Conservation (phyloP, 1,284 basidiomycete species). For the Fomitopsis palustris region DNA sequence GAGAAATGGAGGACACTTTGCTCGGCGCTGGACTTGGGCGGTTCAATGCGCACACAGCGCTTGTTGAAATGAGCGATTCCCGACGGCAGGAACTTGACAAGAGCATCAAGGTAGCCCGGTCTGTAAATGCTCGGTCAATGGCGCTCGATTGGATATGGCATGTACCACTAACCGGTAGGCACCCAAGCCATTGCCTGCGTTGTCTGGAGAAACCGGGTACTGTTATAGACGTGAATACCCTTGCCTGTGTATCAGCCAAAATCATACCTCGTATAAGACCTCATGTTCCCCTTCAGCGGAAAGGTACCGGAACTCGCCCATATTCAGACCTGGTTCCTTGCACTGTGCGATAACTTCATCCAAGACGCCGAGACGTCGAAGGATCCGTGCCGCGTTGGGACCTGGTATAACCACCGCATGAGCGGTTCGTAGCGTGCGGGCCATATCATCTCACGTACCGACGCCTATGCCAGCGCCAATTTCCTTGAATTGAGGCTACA, state of each 20-base stretch:
- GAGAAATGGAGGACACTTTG: constrained; percentile 37
- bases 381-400: constrained; percentile 45
- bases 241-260: background rate
- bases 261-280: constrained; percentile 42
- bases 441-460: constrained; percentile 29
- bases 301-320: constrained; percentile 37
- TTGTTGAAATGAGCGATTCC: constrained; percentile 45
- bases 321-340: constrained; percentile 29
- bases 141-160: constrained; percentile 7
- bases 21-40: constrained; percentile 19
- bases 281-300: constrained; percentile 41
- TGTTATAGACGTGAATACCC: background rate
- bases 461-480: constrained; percentile 53
- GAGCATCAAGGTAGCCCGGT: constrained; percentile 45
- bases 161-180: constrained; percentile 17
- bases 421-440: background rate
- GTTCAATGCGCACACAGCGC: constrained; percentile 40
- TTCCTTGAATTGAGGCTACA: constrained; percentile 42
- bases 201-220: constrained; percentile 16
- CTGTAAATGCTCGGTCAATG: constrained; percentile 23
- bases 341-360: constrained; percentile 36
- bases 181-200: constrained; percentile 29
- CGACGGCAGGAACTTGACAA: constrained; percentile 43
- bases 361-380: constrained; percentile 42
- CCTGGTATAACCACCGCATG: constrained; percentile 28